Base-by-base conservation (phyloP, 2,329 filamentous ascomycete genomes). In the Aspergillus intermedius region DNA sequence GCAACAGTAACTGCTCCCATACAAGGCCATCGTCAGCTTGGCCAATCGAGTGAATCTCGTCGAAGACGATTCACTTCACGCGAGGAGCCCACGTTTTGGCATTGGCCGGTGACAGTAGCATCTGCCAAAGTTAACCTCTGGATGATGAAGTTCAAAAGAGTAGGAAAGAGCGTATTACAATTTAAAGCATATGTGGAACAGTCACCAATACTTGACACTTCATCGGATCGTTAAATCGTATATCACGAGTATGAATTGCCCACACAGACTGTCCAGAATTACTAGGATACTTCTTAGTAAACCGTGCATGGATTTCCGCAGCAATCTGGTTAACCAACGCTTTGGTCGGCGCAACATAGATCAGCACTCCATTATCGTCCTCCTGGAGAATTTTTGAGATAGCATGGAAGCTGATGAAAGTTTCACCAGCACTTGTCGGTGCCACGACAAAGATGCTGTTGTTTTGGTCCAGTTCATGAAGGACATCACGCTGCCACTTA, bases 241-340 rank as follows among this genome's bases (percentile, higher is more conserved):
- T 83, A 60, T 91, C 86, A 44, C 86, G 71, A 0, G 87, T 90
- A 57, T 90, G 83, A 43, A 91, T 89, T 0, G 81, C 85, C 86
- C 86, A 91, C 0, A 91, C 83, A 0, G 82, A 86, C 56, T 82
- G 82, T 0, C 79, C 82, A 4, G 71, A 73, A 34, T 81, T 75
- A 23, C 74, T 30, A 15, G 49, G 74, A 64, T 82, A 79, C 0
- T 67, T 73, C 66, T 91, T 91, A 0, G 78, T 81, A 60, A 88
- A 91, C 4, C 85, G 78, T 4, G 82, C 86, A 62, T 88, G 82
- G 13, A 91, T 76, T 66, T 91, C 87, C 1, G 87, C 87, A 1
- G 86, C 87, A 54, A 91, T 90, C 64, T 91, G 87, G 61, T 91
- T 91, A 50, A 91, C 86, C 9, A 91, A 73, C 3, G 88, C 86